A percentile compares a stretch with the other conserved stretches of the same genome.
Conservation (phyloP, 345 rosid genomes). For the Fremontodendron californicum region DNA sequence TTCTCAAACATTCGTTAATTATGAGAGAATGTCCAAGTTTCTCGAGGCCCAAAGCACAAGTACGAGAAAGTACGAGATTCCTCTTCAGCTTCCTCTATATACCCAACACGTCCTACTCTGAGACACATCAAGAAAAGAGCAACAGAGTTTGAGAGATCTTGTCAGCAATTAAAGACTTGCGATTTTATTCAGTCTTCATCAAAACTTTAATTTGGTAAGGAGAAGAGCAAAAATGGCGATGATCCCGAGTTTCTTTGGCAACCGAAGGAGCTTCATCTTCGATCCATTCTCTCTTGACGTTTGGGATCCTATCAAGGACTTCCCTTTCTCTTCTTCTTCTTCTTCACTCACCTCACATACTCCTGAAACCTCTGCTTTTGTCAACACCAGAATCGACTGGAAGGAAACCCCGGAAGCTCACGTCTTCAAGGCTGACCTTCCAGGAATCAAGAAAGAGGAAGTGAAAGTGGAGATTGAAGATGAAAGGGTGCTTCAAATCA, state of each 20-base stretch:
- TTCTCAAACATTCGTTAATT: background rate
- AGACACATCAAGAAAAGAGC: background rate
- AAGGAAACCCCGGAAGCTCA: background rate
- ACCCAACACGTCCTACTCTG: background rate
- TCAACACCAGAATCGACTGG: background rate
- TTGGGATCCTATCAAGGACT: slow-evolving; percentile 6
- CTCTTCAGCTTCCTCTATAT: background rate
- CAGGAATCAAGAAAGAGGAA: background rate
- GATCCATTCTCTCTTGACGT: background rate
- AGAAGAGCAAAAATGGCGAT: background rate
- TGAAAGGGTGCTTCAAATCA: background rate
- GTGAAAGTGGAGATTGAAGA: slow-evolving; percentile 2
- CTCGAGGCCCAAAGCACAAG: background rate
- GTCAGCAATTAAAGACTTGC: background rate
- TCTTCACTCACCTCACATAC: background rate
- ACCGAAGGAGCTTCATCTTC: background rate
- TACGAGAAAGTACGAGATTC: background rate
- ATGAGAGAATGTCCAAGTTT: background rate
- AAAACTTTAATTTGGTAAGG: background rate
- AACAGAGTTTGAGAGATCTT: background rate
- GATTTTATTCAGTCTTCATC: background rate
- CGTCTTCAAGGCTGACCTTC: background rate
- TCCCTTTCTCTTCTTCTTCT: background rate
- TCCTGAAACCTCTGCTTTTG: background rate
- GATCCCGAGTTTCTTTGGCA: background rate